Base-by-base conservation (phyloP, 2,329 filamentous ascomycete species). In the Epichloe bromicola region DNA sequence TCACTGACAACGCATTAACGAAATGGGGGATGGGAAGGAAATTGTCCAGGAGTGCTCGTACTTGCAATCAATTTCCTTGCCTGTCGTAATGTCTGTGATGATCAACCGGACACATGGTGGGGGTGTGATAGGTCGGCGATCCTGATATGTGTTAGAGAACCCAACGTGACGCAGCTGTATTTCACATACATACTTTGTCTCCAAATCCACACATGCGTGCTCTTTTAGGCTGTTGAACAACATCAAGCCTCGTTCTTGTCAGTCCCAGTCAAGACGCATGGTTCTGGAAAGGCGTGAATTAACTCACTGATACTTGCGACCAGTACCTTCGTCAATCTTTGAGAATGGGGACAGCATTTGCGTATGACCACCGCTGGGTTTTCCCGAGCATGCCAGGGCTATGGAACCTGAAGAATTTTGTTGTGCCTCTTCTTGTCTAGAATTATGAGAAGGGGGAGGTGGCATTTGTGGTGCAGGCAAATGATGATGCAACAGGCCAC, bases 181-280 rank as follows among this genome's bases (percentile, higher is more conserved):
- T 36, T 37, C 14, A 19, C 19, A 30, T 12, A 34, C 26, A 20
- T 70, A 93, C 88, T 78, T 97, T 98, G 73, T 98, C 93, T 55
- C 93, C 93, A 70, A 97, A 98, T 7, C 93, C 93, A 71, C 93
- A 98, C 93, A 97, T 97, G 55, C 93, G 86, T 57, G 93, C 93
- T 60, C 93, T 82, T 60, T 88, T 78, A 48, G 93, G 93, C 67
- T 97, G 89, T 71, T 98, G 93, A 58, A 87, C 82, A 54, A 96
- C 88, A 57, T 83, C 74, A 48, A 95, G 76, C 55, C 82, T 85
- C 57, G 51, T 34, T 37, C 37, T 15, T 12, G 48, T 65, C 51
- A 62, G 60, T 12, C 5, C n/a, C 34, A n/a, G 20, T 39, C 12
- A 30, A 23, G 20, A 38, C 33, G 19, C 34, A 10, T n/a, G 4